Conservation (phyloP, 257 asterid species). For the Solanum corneliomulleri region DNA sequence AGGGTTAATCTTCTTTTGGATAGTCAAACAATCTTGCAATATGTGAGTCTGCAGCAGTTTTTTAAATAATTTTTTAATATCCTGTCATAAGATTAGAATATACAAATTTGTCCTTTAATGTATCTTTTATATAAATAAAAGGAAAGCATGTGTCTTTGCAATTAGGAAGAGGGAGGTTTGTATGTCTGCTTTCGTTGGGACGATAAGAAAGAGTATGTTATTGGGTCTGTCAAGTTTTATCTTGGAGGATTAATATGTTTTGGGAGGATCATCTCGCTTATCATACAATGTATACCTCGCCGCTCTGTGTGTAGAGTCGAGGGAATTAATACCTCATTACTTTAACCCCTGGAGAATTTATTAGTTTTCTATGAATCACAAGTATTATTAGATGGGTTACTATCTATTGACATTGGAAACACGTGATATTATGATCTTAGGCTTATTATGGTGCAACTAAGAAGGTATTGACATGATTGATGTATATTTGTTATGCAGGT, state of each 20-base stretch:
- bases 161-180: not conserved
- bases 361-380: not conserved
- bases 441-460: not conserved
- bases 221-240: not conserved
- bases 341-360: not conserved
- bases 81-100: not conserved
- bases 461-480: not conserved
- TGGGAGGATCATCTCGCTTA: not conserved
- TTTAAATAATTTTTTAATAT: not conserved
- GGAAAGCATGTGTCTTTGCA: not conserved
- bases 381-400: not conserved
- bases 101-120: not conserved
- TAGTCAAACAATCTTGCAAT: slow-evolving; percentile 12
- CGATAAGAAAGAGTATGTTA: not conserved
- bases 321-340: not conserved
- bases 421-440: not conserved
- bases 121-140: not conserved
- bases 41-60: slow-evolving; percentile 23
- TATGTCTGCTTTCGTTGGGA: not conserved
- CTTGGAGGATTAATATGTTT: not conserved
- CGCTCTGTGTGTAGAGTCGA: not conserved
- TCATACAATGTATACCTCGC: not conserved
- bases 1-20: slow-evolving; percentile 17
- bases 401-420: not conserved
- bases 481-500: slow-evolving; percentile 23